A percentile compares a stretch with the other conserved stretches of the same genome.
phyloP scores from a whole-genome alignment of 257 asterid genomes.

The Capsicum pubescens region DNA sequence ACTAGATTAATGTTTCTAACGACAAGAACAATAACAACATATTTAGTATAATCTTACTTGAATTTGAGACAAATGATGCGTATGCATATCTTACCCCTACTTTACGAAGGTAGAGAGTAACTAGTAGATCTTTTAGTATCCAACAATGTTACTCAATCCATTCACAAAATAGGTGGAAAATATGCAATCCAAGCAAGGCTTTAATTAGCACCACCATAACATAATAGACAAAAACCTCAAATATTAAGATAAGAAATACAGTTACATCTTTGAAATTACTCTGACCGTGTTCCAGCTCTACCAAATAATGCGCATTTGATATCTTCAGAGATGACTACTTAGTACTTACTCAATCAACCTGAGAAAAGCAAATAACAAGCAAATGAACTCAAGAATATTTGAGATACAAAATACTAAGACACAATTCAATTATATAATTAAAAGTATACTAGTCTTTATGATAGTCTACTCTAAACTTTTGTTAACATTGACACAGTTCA shows the following conservation, averaged over 20 bases:
- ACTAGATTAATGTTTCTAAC: not conserved
- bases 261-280: constrained; percentile 16
- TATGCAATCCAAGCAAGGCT: not conserved
- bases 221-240: not conserved
- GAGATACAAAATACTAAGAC: not conserved
- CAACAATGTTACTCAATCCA: not conserved
- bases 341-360: not conserved
- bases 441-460: not conserved
- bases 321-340: not conserved
- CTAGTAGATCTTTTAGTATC: not conserved
- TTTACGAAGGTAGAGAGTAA: not conserved
- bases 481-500: not conserved
- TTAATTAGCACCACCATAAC: not conserved
- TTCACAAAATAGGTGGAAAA: constrained; percentile 10
- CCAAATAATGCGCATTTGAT: not conserved
- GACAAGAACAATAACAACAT: too few relatives aligned
- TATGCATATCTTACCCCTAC: not conserved
- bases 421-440: not conserved
- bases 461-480: not conserved
- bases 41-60: too few relatives aligned
- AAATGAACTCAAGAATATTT: not conserved
- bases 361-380: not conserved
- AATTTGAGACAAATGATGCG: not conserved
- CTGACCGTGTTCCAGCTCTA: not conserved
- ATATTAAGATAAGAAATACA: constrained; percentile 8